Conservation (phyloP, 2,329 filamentous ascomycete species). For the Exophiala xenobiotica region DNA sequence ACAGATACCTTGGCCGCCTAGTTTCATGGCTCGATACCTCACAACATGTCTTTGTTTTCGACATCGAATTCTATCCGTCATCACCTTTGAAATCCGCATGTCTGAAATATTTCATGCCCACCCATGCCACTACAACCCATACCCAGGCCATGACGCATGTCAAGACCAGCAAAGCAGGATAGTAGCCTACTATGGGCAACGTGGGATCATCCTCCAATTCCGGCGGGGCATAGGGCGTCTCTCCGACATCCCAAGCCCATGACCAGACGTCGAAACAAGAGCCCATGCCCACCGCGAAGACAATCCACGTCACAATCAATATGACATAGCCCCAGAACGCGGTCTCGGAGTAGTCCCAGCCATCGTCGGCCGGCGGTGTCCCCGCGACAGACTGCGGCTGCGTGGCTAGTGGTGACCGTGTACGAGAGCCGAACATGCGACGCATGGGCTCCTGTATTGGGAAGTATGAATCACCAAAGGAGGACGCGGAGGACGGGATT, state of each 20-base stretch:
- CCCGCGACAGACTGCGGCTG: conserved; percentile 37
- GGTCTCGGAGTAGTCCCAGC: conserved; percentile 91
- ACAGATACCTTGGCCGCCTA: too few relatives aligned
- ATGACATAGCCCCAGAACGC: conserved; percentile 99
- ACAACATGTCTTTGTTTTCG: neutral
- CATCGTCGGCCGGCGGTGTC: conserved; percentile 42
- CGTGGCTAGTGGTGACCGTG: conserved; percentile 41
- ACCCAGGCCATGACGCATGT: conserved; percentile 98
- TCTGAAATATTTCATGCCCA: conserved; percentile 99
- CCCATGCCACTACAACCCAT: conserved; percentile 96
- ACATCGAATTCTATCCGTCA: conserved; percentile 36
- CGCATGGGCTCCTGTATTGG: conserved; percentile 42
- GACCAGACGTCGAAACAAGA: conserved; percentile 87
- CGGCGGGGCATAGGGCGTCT: conserved; percentile 90
- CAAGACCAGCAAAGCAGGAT: conserved; percentile 88
- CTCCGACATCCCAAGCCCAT: conserved; percentile 98
- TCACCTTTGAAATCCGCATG: conserved; percentile 85
- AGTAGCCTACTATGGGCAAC: conserved; percentile 93
- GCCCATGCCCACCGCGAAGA: conserved; percentile 96
- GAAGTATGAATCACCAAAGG: conserved; percentile 64
- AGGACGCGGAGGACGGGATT: conserved; percentile 36
- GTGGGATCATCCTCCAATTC: conserved; percentile 95
- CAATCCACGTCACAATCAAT: conserved; percentile 84
- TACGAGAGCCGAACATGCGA: conserved; percentile 30
- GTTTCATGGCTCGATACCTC: neutral